Evolutionary conservation across 2,329 filamentous ascomycete species (phyloP), one percentile per base, ranked within the genome.

Genomic region (Aspergillus ustus): DNA sequence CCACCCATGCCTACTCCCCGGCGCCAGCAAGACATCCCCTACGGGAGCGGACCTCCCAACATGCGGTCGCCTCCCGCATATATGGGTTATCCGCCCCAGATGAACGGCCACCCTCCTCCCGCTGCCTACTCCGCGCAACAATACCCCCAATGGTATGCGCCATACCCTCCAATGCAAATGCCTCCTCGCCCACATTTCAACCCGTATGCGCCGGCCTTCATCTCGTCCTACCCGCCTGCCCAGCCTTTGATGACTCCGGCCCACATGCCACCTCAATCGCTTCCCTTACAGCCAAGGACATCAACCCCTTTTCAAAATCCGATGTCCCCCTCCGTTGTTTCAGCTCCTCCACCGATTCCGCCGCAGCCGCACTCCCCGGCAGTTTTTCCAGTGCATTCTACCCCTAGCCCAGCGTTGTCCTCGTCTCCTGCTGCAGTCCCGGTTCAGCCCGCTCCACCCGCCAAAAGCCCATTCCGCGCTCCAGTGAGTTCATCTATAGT

Each of bases 1-100:
- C 80, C 81, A 58, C 81, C 82, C 48, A 82, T 82, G 72, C 80
- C 81, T 59, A 78, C 78, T 66, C 76, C 80, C 25, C 78, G 80
- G 63, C 78, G 78, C 64, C 79, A 80, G 67, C 78, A 80, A 67
- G 79, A 82, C 53, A 73, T 79, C 58, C 69, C 78, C 34, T 82
- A 82, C 67, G 71, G 75, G 20, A 69, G 75, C 13, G 75, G 72
- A 7, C 78, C 77, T 54, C 80, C 83, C 34, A 84, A 83, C 67
- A 83, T 88, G 76, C 79, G 80, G 61, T 82, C 85, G 60, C 84
- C 85, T 64, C 86, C 85, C 61, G 86, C 79, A 52, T 86, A 90
- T 70, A 87, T 87, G 81, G 70, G 76, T 68, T 78, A 80, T 67
- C 82, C 73, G 84, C 87, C 60, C 78, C 88, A 64, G 83, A 87